Percentiles rank a stretch among this genome's conserved stretches.
Conservation (phyloP, 768 basidiomycete genomes). For the Leccinum truebloodii region DNA sequence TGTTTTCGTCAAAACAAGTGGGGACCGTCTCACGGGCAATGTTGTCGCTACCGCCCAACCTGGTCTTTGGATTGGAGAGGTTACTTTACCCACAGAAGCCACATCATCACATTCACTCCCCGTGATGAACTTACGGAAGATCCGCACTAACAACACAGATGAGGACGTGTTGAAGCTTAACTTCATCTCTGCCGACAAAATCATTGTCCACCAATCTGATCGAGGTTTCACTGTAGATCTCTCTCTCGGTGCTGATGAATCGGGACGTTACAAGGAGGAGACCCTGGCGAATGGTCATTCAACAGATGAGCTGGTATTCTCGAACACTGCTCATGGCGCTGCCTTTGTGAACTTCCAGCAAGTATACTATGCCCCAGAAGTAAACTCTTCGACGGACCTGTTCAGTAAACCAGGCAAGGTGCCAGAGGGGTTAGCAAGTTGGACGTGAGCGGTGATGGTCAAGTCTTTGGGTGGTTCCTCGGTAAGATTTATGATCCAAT, state of each 20-base stretch:
- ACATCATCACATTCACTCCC: slow-evolving; percentile 32
- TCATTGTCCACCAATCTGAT: slow-evolving; percentile 60
- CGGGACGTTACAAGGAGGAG: slow-evolving; percentile 48
- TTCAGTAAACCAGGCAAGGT: slow-evolving; percentile 75
- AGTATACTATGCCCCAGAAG: slow-evolving; percentile 56
- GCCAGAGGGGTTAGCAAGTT: slow-evolving; percentile 59
- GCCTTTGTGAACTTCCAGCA: slow-evolving; percentile 74
- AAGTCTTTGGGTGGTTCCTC: slow-evolving; percentile 70
- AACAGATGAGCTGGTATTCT: slow-evolving; percentile 57
- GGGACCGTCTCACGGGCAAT: slow-evolving; percentile 59
- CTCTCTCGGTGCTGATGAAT: slow-evolving; percentile 42
- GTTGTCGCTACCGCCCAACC: slow-evolving; percentile 62
- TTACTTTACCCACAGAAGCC: slow-evolving; percentile 46
- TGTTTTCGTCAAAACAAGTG: slow-evolving; percentile 65
- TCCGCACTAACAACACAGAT: slow-evolving; percentile 47
- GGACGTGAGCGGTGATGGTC: slow-evolving; percentile 67
- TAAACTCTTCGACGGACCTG: slow-evolving; percentile 45
- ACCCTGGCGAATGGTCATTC: slow-evolving; percentile 55
- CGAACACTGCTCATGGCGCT: slow-evolving; percentile 41
- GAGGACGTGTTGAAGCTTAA: slow-evolving; percentile 49
- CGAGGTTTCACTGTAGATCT: slow-evolving; percentile 55
- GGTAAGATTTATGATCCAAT: slow-evolving; percentile 41
- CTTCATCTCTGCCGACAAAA: slow-evolving; percentile 58
- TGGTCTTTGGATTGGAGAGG: slow-evolving; percentile 65
- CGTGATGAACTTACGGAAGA: slow-evolving; percentile 49